Evolutionary conservation across 2,329 filamentous ascomycete genomes (phyloP), one percentile per base, ranked within the genome.

Genomic region (Talaromyces sp.): DNA sequence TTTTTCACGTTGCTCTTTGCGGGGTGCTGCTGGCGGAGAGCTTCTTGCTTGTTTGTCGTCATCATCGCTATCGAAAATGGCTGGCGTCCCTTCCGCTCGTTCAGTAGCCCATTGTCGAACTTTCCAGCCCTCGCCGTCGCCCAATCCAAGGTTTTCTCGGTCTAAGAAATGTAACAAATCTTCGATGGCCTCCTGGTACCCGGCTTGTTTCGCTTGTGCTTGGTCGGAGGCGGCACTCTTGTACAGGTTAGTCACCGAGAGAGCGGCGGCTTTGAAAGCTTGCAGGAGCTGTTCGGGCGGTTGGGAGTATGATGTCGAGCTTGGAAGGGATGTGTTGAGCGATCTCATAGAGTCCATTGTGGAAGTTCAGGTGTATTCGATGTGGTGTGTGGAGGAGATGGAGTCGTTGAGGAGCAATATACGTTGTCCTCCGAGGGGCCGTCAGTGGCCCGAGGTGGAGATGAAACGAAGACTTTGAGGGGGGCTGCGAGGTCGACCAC

Each of bases 221-320:
- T 95, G 88, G 55, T 91, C 90, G 33, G 87, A 82, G 13, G 91
- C 89, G 3, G 93, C 93, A 44, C 88, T 93, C 77, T 96, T 97
- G 80, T 98, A 98, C 15, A 99, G 87, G 71, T 96, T 96, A 55
- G 95, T 98, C 60, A 98, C 93, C 6, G 92, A 96, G 36, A 97
- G 83, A 22, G 95, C 95, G 36, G 95, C 95, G 17, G 90, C 87
- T 75, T 92, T 95, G 83, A 99, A 99, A 62, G 91, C 88, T 68
- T 93, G 88, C 62, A 97, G 86, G 55, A 97, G 86, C 71, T 80
- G 75, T 68, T 81, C 80, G 3, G 79, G 76, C 51, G 79, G 79
- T 62, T 79, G 78, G 57, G 74, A 73, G 62, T 75, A 81, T 66
- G 79, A 73, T 42, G 80, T 77, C 15, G 81, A 80, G 63, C 76